Base-by-base conservation (phyloP, 2,329 filamentous ascomycete genomes). In the Clonostachys byssicola region DNA sequence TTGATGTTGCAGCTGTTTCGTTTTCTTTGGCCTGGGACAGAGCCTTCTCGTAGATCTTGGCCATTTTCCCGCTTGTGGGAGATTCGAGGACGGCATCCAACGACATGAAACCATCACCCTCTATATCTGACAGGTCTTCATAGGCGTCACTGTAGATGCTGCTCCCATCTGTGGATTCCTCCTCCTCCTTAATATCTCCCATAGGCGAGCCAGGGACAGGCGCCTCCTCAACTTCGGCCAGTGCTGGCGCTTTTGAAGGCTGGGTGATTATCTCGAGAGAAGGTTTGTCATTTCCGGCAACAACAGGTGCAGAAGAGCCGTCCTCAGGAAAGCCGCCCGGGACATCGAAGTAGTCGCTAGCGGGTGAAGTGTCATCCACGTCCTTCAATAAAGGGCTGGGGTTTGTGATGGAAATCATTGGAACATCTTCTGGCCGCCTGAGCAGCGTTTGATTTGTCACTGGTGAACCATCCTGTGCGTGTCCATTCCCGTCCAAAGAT, bases 141-240 rank as follows among this genome's bases (percentile, higher is more conserved):
- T 85, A 85, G 2, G 88, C 88, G 63, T 92, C 88, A 53, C 85
- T 89, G 60, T 89, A 92, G 20, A 88, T 75, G 51, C 78, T 85
- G 44, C 68, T 71, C 13, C 68, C 67, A 47, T 83, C 80, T 6
- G 63, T 68, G n/a, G 77, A 70, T 2, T 70, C 61, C n/a, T 66
- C 65, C 46, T 68, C 64, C 42, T 67, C 64, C 43, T 56, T 53
- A 13, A 66, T 69, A 38, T 66, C 60, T 38, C 62, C 57, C 56
- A 68, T 67, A 10, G 53, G 51, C n/a, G n/a, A 20, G 38, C 23
- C 23, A 30, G 23, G 23, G 23, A 30, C 23, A 30, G 23, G 23
- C 9, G 3, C 9, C 23, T 30, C 23, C 10, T 30, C 23, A 30
- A 30, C n/a, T 20, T 33, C 20, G 20, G 40, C 17, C 34, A 17